Percentiles rank a stretch among this genome's conserved stretches.
Evolutionary conservation across 257 asterid species (phyloP).

Genomic region (Cinchona pubescens): DNA sequence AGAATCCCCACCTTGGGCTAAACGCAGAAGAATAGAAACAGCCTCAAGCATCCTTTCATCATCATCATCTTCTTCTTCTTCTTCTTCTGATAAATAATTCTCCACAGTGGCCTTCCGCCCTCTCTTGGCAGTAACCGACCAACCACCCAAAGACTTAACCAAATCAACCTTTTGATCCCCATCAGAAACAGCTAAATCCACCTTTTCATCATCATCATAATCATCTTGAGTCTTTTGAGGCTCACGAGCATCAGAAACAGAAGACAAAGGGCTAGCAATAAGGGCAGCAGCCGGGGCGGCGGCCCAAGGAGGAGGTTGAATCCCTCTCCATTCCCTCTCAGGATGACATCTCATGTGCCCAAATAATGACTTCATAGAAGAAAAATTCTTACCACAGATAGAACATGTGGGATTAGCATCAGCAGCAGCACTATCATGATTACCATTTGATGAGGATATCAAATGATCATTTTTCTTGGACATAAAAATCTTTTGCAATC

Average conservation of each 20-base stretch:
- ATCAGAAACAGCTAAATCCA: conserved; percentile 1
- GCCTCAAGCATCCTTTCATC: conserved; percentile 30
- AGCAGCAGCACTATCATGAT: no score
- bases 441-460: no score
- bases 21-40: conserved; percentile 40
- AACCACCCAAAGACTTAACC: conserved; percentile 26
- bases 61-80: no score
- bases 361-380: no score
- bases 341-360: conserved; percentile 74
- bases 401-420: no score
- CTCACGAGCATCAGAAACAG: conserved; percentile 23
- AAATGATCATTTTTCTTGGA: conserved; percentile 6
- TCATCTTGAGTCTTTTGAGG: not conserved
- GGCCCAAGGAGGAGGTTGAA: conserved; percentile 37
- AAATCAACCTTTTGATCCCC: conserved; percentile 16
- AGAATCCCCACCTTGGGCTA: conserved; percentile 26
- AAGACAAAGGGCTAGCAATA: conserved; percentile 20
- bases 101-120: conserved; percentile 38
- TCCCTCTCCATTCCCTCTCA: conserved; percentile 59
- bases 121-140: conserved; percentile 56
- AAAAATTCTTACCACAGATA: no score
- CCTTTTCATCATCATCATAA: not conserved
- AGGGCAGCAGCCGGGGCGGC: conserved; percentile 14
- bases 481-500: not conserved
- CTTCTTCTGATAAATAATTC: conserved; percentile 22